Base-by-base conservation (phyloP, 2,329 filamentous ascomycete species). In the Calonectria pseudoreteaudii region DNA sequence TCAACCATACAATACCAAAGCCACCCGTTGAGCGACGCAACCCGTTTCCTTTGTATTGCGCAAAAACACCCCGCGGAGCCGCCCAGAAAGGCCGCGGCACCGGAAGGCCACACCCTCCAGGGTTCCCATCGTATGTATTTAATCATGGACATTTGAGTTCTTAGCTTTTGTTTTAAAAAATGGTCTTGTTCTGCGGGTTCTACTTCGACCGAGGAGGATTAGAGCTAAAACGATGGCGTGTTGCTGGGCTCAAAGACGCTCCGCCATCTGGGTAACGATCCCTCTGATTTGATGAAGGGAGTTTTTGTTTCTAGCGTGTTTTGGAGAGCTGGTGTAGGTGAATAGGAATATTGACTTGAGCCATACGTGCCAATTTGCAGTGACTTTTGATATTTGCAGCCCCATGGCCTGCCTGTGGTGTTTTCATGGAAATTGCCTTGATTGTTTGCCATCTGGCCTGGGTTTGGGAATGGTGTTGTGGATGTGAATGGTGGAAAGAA, bases 1-100 rank as follows among this genome's bases (percentile, higher is more conserved):
- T 72, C 50, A 76, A 66, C 72, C 71, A 58, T 76, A 74, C 76
- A 73, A 78, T 78, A 76, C 73, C 77, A 80, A 75, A 77, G 74
- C 76, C 74, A 75, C 72, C 76, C 75, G 74, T 70, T 78, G 78
- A 80, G 78, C 78, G 78, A 80, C 74, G 75, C 79, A 78, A 77
- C 73, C 73, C 74, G 56, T 65, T 81, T 77, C 80, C 74, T 80
- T 81, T 80, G 78, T 80, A 66, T 66, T 62, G 36, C 56, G 34
- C 34, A 62, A 62, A 62, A 47, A 62, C 56, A 62, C 56, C 34
- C n/a, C 56, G 56, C 36, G 34, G 26, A n/a, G 56, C 56, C 56
- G 36, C 56, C 56, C 23, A 30, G 16, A 62, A 7, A 28, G 23
- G 36, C n/a, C n/a, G 56, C 56, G 56, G 56, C 34, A 41, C 34